Conservation (phyloP, 1,139 yeast genomes). For the Diutina catenulata region DNA sequence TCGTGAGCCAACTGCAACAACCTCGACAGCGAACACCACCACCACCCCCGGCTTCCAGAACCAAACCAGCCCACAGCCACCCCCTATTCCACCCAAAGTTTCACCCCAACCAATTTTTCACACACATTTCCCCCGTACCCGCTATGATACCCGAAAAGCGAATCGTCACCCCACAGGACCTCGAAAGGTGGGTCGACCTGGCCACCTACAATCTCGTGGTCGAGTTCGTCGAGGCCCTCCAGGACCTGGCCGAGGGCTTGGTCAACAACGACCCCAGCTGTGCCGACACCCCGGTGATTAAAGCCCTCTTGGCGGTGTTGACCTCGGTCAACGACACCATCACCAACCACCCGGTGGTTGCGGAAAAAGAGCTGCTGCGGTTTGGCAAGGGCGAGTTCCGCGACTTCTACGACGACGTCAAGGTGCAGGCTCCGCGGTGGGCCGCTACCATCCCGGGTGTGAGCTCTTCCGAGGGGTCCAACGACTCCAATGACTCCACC, state of each 20-base stretch:
- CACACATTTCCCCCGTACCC: too few species aligned
- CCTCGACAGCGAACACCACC: too few species aligned
- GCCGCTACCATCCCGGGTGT: background rate
- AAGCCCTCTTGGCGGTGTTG: conserved; percentile 27
- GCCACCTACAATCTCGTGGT: conserved; percentile 38
- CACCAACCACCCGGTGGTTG: conserved; percentile 50
- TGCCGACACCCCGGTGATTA: conserved; percentile 19
- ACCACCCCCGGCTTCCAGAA: too few species aligned
- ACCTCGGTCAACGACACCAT: conserved; percentile 34
- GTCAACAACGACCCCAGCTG: conserved; percentile 31
- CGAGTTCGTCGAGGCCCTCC: conserved; percentile 45
- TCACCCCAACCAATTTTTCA: too few species aligned
- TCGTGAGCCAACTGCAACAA: too few species aligned
- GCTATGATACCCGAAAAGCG: conserved; percentile 13
- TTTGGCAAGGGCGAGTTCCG: conserved; percentile 88
- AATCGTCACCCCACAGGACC: conserved; percentile 48
- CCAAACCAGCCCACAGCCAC: too few species aligned
- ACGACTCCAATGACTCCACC: too few species aligned
- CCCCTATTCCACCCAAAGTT: too few species aligned
- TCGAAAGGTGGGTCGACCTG: conserved; percentile 51
- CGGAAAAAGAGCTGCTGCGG: conserved; percentile 59
- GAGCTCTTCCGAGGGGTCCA: too few species aligned
- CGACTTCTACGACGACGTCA: conserved; percentile 68
- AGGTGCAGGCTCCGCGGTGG: background rate
- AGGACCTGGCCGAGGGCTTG: conserved; percentile 58